Evolutionary conservation across 208 protist species (phyloP), one percentile per base, ranked within the genome.

Genomic region (Trypanosoma caninum): DNA sequence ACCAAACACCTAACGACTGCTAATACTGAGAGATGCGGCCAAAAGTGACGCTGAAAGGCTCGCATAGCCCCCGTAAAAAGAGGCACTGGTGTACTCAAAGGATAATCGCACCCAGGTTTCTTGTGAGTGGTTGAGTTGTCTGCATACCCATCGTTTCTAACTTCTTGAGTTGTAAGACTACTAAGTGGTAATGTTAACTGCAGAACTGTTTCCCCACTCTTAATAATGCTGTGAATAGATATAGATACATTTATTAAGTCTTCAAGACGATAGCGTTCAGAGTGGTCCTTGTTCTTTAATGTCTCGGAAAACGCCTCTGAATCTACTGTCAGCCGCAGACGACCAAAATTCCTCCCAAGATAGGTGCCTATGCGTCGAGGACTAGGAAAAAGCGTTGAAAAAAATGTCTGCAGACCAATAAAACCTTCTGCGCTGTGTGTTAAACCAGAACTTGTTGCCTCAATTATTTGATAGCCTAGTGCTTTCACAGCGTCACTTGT

Each of bases 371-470:
- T 41, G 13, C 80, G 80, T 1, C 86, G 70, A 13, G 70, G 59
- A 0, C 65, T 70, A 10, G 76, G 70, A 46, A 89, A 84, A 37
- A 85, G 27, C 2, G 56, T 64, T 6, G 57, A 72, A 9, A 93
- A 34, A 10, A 89, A n/a, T 28, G 58, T 62, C 30, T 65, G 45
- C 0, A 88, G 41, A 13, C 67, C 72, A 34, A 50, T 37, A 52
- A 88, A 82, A 33, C 65, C 65, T 50, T 65, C 74, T n/a, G 80
- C 63, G 53, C 77, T 87, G 74, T 93, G 86, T 37, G 86, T 93
- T 35, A 93, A 72, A 16, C 86, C 86, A 25, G 86, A 93, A 68
- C 82, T 89, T 16, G 86, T 93, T 25, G 69, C 79, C 62, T 93
- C 86, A n/a, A 93, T 35, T 13, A 89, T 61, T 0, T 82, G 86